Conservation (phyloP, 495 filamentous ascomycete genomes). For the Tuber indicum region DNA sequence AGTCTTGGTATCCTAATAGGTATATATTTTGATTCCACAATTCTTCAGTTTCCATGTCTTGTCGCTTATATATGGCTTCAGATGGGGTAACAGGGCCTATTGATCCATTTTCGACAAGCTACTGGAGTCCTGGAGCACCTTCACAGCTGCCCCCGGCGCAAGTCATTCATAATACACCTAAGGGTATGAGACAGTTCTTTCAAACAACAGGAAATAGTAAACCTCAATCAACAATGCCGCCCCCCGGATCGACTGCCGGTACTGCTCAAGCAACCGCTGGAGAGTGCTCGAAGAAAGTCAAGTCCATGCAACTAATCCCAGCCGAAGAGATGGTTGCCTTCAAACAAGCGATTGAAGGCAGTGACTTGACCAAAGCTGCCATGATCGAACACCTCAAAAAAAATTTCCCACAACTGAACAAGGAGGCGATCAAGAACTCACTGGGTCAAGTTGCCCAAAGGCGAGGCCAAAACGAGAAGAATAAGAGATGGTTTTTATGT, state of each 20-base stretch:
- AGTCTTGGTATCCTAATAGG: constrained; percentile 67
- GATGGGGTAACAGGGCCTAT: constrained; percentile 50
- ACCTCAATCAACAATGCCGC: neutral
- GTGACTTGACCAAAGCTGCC: constrained; percentile 66
- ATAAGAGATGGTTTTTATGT: constrained; percentile 40
- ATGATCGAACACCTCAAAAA: constrained; percentile 70
- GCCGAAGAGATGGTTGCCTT: constrained; percentile 64
- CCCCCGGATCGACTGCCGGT: neutral
- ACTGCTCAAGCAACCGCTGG: neutral
- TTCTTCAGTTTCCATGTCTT: neutral
- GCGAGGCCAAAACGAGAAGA: constrained; percentile 51
- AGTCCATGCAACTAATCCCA: constrained; percentile 45
- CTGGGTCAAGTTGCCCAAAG: constrained; percentile 63
- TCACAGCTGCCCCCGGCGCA: neutral
- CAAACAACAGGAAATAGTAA: neutral
- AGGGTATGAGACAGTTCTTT: neutral
- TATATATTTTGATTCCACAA: constrained; percentile 44
- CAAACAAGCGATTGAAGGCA: constrained; percentile 61
- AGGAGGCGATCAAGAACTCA: constrained; percentile 65
- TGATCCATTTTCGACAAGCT: constrained; percentile 74
- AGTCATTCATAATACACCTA: neutral
- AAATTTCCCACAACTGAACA: constrained; percentile 65
- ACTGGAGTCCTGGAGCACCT: constrained; percentile 58
- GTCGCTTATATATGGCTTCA: constrained; percentile 18
- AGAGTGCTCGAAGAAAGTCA: constrained; percentile 44